phyloP scores from a whole-genome alignment of 768 basidiomycete species.

The Calocybe gangraenosa region DNA sequence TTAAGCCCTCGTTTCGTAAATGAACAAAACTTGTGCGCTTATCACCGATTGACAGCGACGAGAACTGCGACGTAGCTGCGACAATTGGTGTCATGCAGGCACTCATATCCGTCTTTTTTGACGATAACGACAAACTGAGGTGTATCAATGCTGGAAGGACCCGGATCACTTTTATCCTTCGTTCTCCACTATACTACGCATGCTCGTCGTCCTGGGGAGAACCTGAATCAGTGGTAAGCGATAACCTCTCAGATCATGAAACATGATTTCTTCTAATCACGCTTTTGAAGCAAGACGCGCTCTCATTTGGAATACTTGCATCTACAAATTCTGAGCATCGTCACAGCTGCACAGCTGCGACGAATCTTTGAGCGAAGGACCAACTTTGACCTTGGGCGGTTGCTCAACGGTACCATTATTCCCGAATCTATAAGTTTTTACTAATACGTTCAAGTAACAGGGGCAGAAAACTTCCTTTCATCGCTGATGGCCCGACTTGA shows the following conservation, averaged over 20 bases:
- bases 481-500: conserved; percentile 70
- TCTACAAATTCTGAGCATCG: conserved; percentile 87
- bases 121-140: conserved; percentile 82
- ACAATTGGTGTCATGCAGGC: conserved; percentile 94
- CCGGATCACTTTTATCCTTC: conserved; percentile 81
- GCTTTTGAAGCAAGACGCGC: conserved; percentile 75
- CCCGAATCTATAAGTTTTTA: not conserved
- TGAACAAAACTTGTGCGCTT: no score
- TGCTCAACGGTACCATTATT: conserved; percentile 52
- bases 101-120: conserved; percentile 91
- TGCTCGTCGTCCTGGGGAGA: conserved; percentile 93
- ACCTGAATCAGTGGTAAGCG: conserved; percentile 88
- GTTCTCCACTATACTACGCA: conserved; percentile 87
- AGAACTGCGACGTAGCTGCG: conserved; percentile 65
- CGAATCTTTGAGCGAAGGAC: conserved; percentile 84
- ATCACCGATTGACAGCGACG: conserved; percentile 51
- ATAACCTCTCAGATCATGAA: conserved; percentile 9
- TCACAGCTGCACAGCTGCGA: conserved; percentile 80
- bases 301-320: conserved; percentile 94
- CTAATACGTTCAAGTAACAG: conserved; percentile 30
- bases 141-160: conserved; percentile 82
- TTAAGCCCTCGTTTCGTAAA: no score
- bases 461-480: conserved; percentile 77
- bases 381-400: conserved; percentile 85
- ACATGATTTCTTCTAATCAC: conserved; percentile 19